These are phyloP conservation scores for Stagonosporopsis vannaccii DNA, from an alignment of 2,329 filamentous ascomycete species.

Conservation along the genomic window DNA sequence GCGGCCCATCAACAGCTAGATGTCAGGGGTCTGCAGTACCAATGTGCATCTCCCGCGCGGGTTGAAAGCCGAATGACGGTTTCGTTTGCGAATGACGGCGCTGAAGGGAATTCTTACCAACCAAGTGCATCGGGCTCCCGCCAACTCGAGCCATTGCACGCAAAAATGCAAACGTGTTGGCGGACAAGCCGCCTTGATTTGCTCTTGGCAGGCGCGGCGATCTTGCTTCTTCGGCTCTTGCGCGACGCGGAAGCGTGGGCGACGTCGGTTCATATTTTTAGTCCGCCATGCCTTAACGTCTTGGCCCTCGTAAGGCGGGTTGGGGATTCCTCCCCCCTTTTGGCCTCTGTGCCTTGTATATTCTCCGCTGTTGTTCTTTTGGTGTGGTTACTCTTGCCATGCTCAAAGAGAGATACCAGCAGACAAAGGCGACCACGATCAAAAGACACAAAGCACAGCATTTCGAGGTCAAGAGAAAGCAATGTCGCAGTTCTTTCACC, in stretches of 20 bases:
- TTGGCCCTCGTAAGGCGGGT: conserved; percentile 21
- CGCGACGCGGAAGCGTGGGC: conserved; percentile 21
- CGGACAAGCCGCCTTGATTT: conserved; percentile 11
- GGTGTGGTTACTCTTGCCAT: neutral
- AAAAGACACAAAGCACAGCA: neutral
- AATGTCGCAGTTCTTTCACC: conserved; percentile 4
- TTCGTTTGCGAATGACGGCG: conserved; percentile 1
- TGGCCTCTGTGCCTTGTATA: neutral
- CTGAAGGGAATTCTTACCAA: conserved; percentile 2
- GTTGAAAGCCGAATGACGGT: conserved; percentile 1
- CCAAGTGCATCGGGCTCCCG: conserved; percentile 6
- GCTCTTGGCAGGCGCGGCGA: conserved; percentile 19
- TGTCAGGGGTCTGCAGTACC: conserved; percentile 7
- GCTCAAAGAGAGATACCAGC: neutral
- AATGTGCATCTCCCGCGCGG: conserved; percentile 15
- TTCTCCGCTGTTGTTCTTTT: conserved; percentile 4
- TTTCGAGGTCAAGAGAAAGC: neutral
- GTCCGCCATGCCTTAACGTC: conserved; percentile 17
- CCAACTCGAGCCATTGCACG: conserved; percentile 8
- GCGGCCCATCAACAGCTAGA: conserved; percentile 9
- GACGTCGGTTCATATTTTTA: conserved; percentile 27
- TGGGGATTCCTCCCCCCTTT: conserved; percentile 2
- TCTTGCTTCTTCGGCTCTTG: conserved; percentile 20
- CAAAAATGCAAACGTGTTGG: conserved; percentile 5
- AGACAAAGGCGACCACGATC: neutral